Evolutionary conservation across 352 stramenopile species (phyloP), one percentile per base, ranked within the genome.

Genomic region (Thraustotheca clavata): DNA sequence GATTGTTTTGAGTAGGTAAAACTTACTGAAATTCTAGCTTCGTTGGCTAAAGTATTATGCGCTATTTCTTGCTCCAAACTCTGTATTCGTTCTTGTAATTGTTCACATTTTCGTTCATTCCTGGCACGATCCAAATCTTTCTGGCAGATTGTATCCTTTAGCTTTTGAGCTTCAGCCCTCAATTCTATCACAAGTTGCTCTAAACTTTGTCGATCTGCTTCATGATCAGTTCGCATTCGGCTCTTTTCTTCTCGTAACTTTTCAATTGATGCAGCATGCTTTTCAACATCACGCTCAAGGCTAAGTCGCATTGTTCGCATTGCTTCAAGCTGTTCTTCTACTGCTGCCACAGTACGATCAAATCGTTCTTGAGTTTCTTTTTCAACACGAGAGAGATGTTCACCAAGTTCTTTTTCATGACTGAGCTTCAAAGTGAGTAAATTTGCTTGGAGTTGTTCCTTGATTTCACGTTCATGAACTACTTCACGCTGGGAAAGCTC

Each of bases 241-340:
- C 80, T 29, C 35, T 80, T 86, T 22, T 89, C 78, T 39, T 91
- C 71, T 0, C 80, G 76, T 3, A 91, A 62, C 20, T 71, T 59
- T 14, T 79, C 54, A 50, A 88, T 77, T 2, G 69, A 77, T n/a
- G 75, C 62, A 27, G 79, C 50, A 46, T 87, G 77, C 48, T 77
- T 86, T 59, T 83, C 79, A 0, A 89, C 76, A 39, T 91, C 80
- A 22, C 69, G 69, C 57, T 91, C 79, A 22, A 90, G 66, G 40
- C 79, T 67, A 33, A 80, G 40, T 1, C 83, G 75, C 1, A 69
- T 73, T 41, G 83, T 79, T 55, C 86, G 86, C 59, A 89, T 74
- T 18, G 87, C 84, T 0, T 74, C 76, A 3, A 90, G 67, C 67
- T 91, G 81, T 3, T 67, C 71, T 60, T 91, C 78, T 5, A 91